Evolutionary conservation across 2,329 filamentous ascomycete genomes (phyloP).

Genomic region (Apiospora arundinis): DNA sequence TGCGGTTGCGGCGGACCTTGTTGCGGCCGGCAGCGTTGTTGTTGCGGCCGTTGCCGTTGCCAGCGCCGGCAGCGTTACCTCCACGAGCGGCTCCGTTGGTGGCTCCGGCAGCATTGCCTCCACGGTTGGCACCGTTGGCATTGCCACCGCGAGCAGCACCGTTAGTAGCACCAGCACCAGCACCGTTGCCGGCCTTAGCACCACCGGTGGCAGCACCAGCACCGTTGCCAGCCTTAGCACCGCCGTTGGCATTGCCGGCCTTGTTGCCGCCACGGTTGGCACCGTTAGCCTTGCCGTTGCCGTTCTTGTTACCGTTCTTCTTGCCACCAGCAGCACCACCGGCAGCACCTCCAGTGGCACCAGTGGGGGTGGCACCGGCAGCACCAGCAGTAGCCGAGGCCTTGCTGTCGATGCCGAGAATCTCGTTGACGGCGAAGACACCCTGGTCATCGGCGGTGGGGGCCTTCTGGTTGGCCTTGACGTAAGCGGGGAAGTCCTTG

Average conservation of each 20-base stretch:
- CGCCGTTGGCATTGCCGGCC: constrained; percentile 13
- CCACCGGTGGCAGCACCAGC: background rate
- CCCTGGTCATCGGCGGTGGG: constrained; percentile 36
- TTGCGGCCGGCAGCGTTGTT: background rate
- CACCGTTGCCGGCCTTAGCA: background rate
- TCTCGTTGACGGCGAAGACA: constrained; percentile 40
- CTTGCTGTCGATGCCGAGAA: constrained; percentile 30
- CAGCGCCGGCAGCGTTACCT: constrained; percentile 15
- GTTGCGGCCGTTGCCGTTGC: background rate
- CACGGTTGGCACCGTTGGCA: constrained; percentile 37
- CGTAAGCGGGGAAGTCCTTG: constrained; percentile 47
- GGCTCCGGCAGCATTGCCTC: constrained; percentile 24
- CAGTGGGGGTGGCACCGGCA: background rate
- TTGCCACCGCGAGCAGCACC: constrained; percentile 26
- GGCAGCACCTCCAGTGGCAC: background rate
- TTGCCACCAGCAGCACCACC: background rate
- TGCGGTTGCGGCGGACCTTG: constrained; percentile 3
- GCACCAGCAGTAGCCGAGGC: constrained; percentile 25
- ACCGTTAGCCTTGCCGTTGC: constrained; percentile 24
- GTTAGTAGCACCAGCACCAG: background rate
- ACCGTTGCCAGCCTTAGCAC: background rate
- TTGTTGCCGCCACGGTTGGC: constrained; percentile 24
- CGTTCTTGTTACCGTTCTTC: constrained; percentile 17
- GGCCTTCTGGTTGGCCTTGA: constrained; percentile 46
- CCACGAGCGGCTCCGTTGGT: constrained; percentile 25